Evolutionary conservation across 2,329 filamentous ascomycete genomes (phyloP).

Genomic region (Ophiostoma novo-ulmi): DNA sequence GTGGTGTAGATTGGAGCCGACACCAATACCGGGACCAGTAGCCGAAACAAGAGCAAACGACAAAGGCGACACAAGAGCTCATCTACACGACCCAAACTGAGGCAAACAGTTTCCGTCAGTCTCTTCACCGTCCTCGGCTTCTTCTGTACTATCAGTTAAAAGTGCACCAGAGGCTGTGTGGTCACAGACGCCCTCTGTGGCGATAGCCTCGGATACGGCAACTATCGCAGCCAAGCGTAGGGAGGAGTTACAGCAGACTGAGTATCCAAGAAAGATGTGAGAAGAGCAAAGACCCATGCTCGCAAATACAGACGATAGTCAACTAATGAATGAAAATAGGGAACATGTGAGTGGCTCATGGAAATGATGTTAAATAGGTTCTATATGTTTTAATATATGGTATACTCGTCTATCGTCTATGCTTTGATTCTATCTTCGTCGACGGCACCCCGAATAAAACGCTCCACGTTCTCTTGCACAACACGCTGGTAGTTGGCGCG

Average conservation of each 20-base stretch:
- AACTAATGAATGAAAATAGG: not conserved
- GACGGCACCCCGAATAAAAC: slow-evolving; percentile 21
- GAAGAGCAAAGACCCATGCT: not conserved
- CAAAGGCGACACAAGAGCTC: not conserved
- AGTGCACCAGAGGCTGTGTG: not conserved
- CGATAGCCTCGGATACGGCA: not conserved
- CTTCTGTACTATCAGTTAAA: not conserved
- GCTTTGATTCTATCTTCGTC: slow-evolving; percentile 21
- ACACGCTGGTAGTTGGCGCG: slow-evolving; percentile 26
- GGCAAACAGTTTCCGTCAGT: not conserved
- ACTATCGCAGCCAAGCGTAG: not conserved
- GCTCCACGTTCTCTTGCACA: slow-evolving; percentile 26
- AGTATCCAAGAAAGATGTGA: not conserved
- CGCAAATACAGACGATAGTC: not conserved
- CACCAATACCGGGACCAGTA: not conserved
- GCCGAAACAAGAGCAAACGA: not conserved
- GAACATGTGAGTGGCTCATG: not conserved
- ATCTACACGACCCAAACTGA: not conserved
- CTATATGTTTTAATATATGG: not conserved
- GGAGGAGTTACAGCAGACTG: not conserved
- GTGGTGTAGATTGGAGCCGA: no score
- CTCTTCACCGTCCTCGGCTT: not conserved
- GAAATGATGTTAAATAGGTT: not conserved
- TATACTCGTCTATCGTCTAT: not conserved
- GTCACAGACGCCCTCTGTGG: not conserved